Base-by-base conservation (phyloP, 495 filamentous ascomycete species). In the Aspergillus haitiensis region DNA sequence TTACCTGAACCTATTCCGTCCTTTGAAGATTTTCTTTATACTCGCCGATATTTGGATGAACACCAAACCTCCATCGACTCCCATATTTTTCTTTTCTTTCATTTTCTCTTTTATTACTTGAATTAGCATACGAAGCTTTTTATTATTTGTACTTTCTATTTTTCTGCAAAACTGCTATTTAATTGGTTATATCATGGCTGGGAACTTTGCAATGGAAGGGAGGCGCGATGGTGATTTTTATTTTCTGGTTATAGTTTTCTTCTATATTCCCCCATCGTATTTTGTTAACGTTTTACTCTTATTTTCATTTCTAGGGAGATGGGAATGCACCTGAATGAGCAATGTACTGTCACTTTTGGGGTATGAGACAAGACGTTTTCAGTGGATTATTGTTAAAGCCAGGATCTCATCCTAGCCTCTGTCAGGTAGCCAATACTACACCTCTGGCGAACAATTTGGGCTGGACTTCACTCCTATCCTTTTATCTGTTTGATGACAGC, bases 131-230 rank as follows among this genome's bases (percentile, higher is more conserved):
- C 31, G 58, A 65, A 15, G 45, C 42, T 52, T 63, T 44, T 46
- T 61, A 33, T 27, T 27, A 27, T 27, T 27, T 27, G 1, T 27
- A 27, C 21, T 27, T 27, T 27, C 21, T 3, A 27, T 27, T 27
- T 27, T 27, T 3, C 21, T 27, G 44, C 45, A 36, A 42, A 21
- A 11, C 10, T 31, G 32, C 39, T 53, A 42, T 57, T 8, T 63
- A 63, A 56, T 63, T 45, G 56, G 56, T 59, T 53, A 59, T 58
- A 18, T 63, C 46, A 52, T 47, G 49, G 56, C 36, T 61, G 47
- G 61, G 61, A 40, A 31, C 50, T 51, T 46, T 10, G 47, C 39
- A 55, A 55, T 36, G 61, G 56, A 33, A 31, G 50, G 47, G 51
- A 54, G 56, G 61, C 56, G 53, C 46, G 35, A 34, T 55, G 47